Conservation (phyloP, 148 eudicot species). For the Fagopyrum esculentum region DNA sequence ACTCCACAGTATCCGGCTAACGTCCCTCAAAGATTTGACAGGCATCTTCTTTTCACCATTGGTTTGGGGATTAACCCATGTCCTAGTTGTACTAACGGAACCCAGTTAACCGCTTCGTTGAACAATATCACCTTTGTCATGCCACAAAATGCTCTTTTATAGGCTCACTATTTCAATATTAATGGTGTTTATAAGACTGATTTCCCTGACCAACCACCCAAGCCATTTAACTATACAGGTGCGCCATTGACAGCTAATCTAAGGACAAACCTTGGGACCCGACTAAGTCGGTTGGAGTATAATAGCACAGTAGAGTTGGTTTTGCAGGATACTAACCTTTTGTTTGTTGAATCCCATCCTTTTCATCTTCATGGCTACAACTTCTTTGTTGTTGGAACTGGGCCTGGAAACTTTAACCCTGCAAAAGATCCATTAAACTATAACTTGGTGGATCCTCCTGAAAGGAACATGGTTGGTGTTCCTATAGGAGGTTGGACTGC, state of each 20-base stretch:
- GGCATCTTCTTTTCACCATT: constrained; percentile 33
- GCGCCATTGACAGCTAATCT: background rate
- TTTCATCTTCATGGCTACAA: constrained; percentile 30
- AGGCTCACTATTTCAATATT: background rate
- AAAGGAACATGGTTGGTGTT: constrained; percentile 1
- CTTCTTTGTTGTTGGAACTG: constrained; percentile 10
- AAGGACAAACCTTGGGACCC: background rate
- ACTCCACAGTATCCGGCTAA: constrained; percentile 39
- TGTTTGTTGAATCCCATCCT: constrained; percentile 6
- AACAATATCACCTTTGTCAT: constrained; percentile 9
- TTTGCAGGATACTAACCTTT: constrained; percentile 7
- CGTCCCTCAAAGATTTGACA: constrained; percentile 44
- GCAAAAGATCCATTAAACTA: constrained; percentile 2
- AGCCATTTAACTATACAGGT: background rate
- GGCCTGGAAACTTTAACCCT: background rate
- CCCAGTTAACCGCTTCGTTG: background rate
- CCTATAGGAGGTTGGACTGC: constrained; percentile 9
- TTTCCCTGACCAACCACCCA: background rate
- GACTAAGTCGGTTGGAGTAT: background rate
- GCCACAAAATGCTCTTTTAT: background rate
- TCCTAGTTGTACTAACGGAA: constrained; percentile 33
- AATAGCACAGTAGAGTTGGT: constrained; percentile 9
- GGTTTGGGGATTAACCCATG: constrained; percentile 36
- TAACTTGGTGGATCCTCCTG: constrained; percentile 10
- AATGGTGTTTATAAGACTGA: background rate